Conservation (phyloP, 1,284 basidiomycete species). For the Clitocybe nebularis region DNA sequence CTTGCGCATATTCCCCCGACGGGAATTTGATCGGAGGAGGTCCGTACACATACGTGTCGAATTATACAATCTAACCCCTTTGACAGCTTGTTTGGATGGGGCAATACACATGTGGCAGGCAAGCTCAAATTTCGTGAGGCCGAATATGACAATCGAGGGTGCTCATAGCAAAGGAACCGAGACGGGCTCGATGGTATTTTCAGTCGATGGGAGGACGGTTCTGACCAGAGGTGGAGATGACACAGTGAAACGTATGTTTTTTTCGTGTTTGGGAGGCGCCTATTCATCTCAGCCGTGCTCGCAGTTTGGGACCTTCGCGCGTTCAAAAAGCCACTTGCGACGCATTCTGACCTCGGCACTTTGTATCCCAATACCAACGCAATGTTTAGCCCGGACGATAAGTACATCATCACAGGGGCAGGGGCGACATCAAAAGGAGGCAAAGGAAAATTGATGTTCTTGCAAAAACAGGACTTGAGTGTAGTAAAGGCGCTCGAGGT, state of each 20-base stretch:
- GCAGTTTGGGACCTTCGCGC: conserved; percentile 91
- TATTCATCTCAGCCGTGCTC: conserved; percentile 11
- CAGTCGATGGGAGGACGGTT: conserved; percentile 77
- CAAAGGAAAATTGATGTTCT: conserved; percentile 70
- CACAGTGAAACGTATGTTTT: conserved; percentile 83
- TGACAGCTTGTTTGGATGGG: conserved; percentile 82
- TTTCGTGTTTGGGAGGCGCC: conserved; percentile 9
- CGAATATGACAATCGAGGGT: conserved; percentile 79
- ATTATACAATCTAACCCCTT: conserved; percentile 11
- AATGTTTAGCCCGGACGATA: conserved; percentile 90
- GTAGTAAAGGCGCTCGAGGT: conserved; percentile 62
- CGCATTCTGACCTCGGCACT: conserved; percentile 63
- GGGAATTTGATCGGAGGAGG: conserved; percentile 84
- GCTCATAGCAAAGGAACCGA: conserved; percentile 84
- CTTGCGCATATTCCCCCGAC: conserved; percentile 84
- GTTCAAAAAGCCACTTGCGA: conserved; percentile 82
- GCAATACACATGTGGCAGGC: conserved; percentile 91
- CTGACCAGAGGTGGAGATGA: conserved; percentile 90
- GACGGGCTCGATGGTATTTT: conserved; percentile 82
- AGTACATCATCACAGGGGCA: conserved; percentile 80
- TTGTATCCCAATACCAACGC: conserved; percentile 90
- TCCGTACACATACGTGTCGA: conserved; percentile 33
- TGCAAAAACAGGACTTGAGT: conserved; percentile 67
- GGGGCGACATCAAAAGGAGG: conserved; percentile 61
- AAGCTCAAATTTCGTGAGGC: conserved; percentile 88